phyloP scores from a whole-genome alignment of 2,329 filamentous ascomycete species.

The Microdochium nivale region DNA sequence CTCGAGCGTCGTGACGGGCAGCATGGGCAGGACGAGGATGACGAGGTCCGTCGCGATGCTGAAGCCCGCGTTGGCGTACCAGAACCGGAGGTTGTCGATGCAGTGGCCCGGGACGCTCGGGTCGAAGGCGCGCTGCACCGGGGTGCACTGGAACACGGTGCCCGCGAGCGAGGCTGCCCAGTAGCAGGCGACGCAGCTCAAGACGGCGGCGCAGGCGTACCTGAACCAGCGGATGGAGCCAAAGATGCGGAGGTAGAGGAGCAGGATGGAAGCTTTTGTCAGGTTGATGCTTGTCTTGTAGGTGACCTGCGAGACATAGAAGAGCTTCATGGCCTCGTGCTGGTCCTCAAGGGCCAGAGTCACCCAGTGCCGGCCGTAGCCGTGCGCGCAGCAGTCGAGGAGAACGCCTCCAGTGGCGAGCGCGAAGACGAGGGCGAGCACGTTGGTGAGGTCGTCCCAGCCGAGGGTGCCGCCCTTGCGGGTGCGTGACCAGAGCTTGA shows the following conservation, averaged over 20 bases:
- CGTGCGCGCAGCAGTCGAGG: slow-evolving; percentile 16
- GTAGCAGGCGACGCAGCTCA: slow-evolving; percentile 14
- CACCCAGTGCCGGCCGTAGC: slow-evolving; percentile 17
- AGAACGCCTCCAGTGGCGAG: slow-evolving; percentile 14
- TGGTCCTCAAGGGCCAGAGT: slow-evolving; percentile 9
- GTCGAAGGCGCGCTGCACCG: slow-evolving; percentile 18
- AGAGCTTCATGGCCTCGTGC: slow-evolving; percentile 18
- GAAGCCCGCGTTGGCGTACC: slow-evolving; percentile 31
- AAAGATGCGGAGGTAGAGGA: slow-evolving; percentile 24
- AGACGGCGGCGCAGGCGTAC: slow-evolving; percentile 14
- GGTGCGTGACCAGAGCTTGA: slow-evolving; percentile 17
- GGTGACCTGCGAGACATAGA: slow-evolving; percentile 21
- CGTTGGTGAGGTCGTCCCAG: slow-evolving; percentile 19
- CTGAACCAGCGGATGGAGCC: slow-evolving; percentile 17
- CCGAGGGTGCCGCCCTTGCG: slow-evolving; percentile 13
- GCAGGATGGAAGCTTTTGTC: slow-evolving; percentile 21
- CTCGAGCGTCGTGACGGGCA: slow-evolving; percentile 27
- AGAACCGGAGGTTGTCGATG: slow-evolving; percentile 27
- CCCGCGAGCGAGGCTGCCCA: slow-evolving; percentile 16
- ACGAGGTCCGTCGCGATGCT: slow-evolving; percentile 31
- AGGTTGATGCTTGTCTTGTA: slow-evolving; percentile 23
- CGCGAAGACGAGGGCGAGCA: slow-evolving; percentile 15
- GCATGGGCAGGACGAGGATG: slow-evolving; percentile 30
- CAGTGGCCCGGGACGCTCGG: slow-evolving; percentile 17
- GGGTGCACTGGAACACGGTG: slow-evolving; percentile 22